Evolutionary conservation across 2,329 filamentous ascomycete genomes (phyloP), one percentile per base, ranked within the genome.

Genomic region (Gremmenia infestans): DNA sequence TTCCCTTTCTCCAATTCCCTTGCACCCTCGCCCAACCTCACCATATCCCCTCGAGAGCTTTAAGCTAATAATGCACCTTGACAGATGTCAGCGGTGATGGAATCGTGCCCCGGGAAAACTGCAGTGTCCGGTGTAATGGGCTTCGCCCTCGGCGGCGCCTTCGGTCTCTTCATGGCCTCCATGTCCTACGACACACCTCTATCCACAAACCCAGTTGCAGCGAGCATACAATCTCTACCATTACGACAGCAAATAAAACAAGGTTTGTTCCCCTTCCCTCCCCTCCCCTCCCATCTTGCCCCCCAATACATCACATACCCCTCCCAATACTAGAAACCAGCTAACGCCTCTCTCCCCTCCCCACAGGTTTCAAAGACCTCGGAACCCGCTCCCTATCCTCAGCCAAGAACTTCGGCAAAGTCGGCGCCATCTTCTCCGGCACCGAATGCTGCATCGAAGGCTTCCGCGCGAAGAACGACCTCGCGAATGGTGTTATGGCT

Each of bases 161-260:
- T 99, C 66, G 94, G 94, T 65, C 81, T 97, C 67, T 99, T 99
- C 78, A 99, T 97, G 93, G 91, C 92, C 57, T 94, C 89, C 91
- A 99, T 99, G 94, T 88, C 91, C 74, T 99, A 99, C 81, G 94
- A 99, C 72, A 97, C 92, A 0, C 89, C 93, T 57, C 87, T 91
- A 49, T 74, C 76, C 39, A 65, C 72, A 45, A 73, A 73, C 67
- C 66, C 68, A 48, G 65, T 61, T 50, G 73, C 70, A 63, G 68
- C 65, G 23, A 71, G 77, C 48, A 68, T 85, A 58, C 70, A 76
- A 43, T 78, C 78, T n/a, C 83, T 99, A 19, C 92, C 94, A 28
- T 80, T 93, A 61, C 82, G 85, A 47, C 84, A 96, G 72, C 94
- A 97, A 74, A 81, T 99, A 53, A 85, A 83, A 60, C 75, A 82